Evolutionary conservation across 1,139 yeast genomes (phyloP).

Genomic region (Hanseniaspora sp.): DNA sequence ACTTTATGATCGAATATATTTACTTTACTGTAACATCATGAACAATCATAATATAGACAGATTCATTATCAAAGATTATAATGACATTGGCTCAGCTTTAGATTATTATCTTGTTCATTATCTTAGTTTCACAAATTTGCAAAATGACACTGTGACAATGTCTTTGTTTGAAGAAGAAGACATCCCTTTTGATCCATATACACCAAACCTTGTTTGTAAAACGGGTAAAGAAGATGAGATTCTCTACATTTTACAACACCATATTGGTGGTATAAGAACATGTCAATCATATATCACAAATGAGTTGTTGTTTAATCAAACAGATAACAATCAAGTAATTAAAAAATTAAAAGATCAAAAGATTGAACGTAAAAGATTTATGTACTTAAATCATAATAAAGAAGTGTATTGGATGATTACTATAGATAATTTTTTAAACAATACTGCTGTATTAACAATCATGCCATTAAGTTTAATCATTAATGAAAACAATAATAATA

Average conservation of each 20-base stretch:
- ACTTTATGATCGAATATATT: constrained; percentile 7
- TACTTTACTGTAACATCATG: constrained; percentile 8
- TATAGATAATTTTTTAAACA: constrained; percentile 2
- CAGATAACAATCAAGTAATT: constrained; percentile 5
- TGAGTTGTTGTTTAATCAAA: constrained; percentile 17
- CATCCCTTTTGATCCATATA: background rate
- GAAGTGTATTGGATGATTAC: constrained; percentile 7
- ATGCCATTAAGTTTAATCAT: constrained; percentile 12
- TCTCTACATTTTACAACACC: constrained; percentile 23
- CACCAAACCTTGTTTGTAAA: constrained; percentile 10
- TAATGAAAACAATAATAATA: constrained; percentile 6
- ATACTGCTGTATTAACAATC: constrained; percentile 1
- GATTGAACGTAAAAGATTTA: constrained; percentile 4
- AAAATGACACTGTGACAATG: background rate
- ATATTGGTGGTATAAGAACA: constrained; percentile 29
- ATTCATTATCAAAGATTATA: constrained; percentile 3
- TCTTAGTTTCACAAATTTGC: background rate
- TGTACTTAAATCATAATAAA: constrained; percentile 5
- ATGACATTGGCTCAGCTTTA: background rate
- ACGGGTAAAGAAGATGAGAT: background rate
- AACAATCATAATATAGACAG: constrained; percentile 10
- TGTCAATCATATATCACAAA: constrained; percentile 22
- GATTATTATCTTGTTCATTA: constrained; percentile 11
- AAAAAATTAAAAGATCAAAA: background rate
- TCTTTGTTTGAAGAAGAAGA: background rate